phyloP scores from a whole-genome alignment of 345 rosid species.

The Diplotaxis tenuifolia region DNA sequence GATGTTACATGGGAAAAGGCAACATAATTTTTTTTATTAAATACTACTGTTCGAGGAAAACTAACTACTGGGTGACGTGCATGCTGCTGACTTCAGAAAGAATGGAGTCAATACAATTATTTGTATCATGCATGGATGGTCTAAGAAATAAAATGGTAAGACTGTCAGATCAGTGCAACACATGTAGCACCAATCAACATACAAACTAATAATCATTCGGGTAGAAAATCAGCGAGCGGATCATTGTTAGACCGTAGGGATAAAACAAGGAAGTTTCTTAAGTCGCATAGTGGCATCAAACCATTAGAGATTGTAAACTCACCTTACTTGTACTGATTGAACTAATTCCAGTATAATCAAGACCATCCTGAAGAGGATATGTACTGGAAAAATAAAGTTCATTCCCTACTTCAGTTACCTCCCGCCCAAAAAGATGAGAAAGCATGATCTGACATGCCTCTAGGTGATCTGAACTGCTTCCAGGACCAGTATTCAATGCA shows the following conservation, averaged over 20 bases:
- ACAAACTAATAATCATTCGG: neutral
- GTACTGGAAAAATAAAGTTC: constrained; percentile 42
- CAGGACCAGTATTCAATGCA: constrained; percentile 76
- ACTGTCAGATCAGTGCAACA: constrained; percentile 10
- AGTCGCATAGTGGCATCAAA: constrained; percentile 41
- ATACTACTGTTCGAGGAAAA: constrained; percentile 3
- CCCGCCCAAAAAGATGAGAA: constrained; percentile 77
- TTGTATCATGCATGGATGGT: constrained; percentile 20
- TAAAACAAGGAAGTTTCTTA: constrained; percentile 11
- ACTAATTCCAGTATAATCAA: constrained; percentile 54
- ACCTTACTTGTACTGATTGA: constrained; percentile 79
- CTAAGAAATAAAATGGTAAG: neutral
- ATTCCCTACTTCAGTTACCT: constrained; percentile 42
- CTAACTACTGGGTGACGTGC: neutral
- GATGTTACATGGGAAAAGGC: neutral
- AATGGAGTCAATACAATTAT: constrained; percentile 12
- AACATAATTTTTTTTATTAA: neutral
- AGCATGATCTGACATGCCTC: constrained; percentile 75
- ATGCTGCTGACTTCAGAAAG: constrained; percentile 19
- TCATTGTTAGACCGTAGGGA: neutral
- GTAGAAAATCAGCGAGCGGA: constrained; percentile 1
- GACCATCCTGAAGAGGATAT: constrained; percentile 42
- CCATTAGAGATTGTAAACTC: constrained; percentile 19
- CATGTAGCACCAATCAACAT: constrained; percentile 8
- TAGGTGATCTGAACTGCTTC: constrained; percentile 53